Base-by-base conservation (phyloP, 1,139 yeast genomes). In the Geotrichum histeridarum region DNA sequence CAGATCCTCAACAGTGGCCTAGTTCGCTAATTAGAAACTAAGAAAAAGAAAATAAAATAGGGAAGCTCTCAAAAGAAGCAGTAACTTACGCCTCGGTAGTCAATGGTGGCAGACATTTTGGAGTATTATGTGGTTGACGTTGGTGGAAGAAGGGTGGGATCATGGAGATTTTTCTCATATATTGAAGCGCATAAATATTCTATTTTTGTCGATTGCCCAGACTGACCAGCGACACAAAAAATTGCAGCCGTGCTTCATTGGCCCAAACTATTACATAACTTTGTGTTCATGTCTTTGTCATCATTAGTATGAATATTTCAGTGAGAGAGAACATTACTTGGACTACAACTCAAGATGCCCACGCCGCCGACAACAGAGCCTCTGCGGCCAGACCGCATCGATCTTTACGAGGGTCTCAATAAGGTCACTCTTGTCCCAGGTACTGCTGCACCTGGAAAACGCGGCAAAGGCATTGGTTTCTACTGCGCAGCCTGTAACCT, bases 401-500 rank as follows among this genome's bases (percentile, higher is more conserved):
- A 71, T 51, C 68, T 79, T 43, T 67, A 73, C 31, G 70, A 72
- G 39, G 74, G 75, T 47, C 59, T 79, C 51, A 79, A 79, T 60
- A 73, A 75, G 57, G 71, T 76, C 37, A 71, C 75, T 8, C 68
- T 81, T 36, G 78, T 75, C 3, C 72, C 77, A 1, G 69, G 71
- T 1, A 74, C 77, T 8, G 71, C 81, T 1, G 68, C 75, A 1
- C 68, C 71, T 1, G 73, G 77, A 1, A 73, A 71, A 41, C 76
- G 81, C 50, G 89, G 89, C 47, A 77, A 82, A 60, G 86, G 82
- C 15, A 81, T 86, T 60, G 96, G 96, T 1, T 90, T 90, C 68
- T 79, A 81, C 63, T 91, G 98, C 69, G 87, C 86, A 15, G 72
- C 81, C 1, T 91, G 98, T 67, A 81, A 84, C 61, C 69, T 86